A percentile compares a stretch with the other conserved stretches of the same genome.
phyloP scores from a whole-genome alignment of 371 early-diverging fungal species.

The Rhizopus delemar region DNA sequence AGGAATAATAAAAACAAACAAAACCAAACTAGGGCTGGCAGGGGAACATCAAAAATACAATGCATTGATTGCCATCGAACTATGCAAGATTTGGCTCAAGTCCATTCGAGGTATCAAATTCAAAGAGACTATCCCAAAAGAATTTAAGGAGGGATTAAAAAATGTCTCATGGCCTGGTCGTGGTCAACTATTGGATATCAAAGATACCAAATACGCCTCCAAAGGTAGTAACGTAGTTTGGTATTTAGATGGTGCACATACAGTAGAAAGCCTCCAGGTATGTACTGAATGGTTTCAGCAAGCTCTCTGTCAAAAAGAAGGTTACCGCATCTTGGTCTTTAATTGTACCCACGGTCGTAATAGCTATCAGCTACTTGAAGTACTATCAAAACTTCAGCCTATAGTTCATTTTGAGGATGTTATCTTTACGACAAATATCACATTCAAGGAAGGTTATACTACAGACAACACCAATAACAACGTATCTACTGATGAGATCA shows the following conservation, averaged over 20 bases:
- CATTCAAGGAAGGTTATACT: slow-evolving; percentile 53
- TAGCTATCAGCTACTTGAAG: slow-evolving; percentile 56
- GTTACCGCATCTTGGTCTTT: slow-evolving; percentile 70
- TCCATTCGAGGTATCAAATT: slow-evolving; percentile 35
- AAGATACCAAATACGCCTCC: slow-evolving; percentile 45
- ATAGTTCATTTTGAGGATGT: slow-evolving; percentile 61
- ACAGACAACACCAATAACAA: slow-evolving; percentile 69
- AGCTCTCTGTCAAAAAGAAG: slow-evolving; percentile 21
- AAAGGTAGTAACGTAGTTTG: slow-evolving; percentile 55
- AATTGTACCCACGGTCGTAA: slow-evolving; percentile 87
- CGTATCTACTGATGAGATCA: slow-evolving; percentile 56
- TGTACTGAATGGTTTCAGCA: slow-evolving; percentile 78
- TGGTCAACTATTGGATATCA: slow-evolving; percentile 58
- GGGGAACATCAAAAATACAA: slow-evolving; percentile 87
- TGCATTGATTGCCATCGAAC: slow-evolving; percentile 76
- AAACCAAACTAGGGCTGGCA: slow-evolving; percentile 55
- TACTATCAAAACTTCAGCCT: slow-evolving; percentile 44
- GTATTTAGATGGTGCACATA: slow-evolving; percentile 95
- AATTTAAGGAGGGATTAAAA: slow-evolving; percentile 61
- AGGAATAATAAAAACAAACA: no score
- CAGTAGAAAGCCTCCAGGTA: slow-evolving; percentile 79
- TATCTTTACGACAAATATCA: slow-evolving; percentile 78
- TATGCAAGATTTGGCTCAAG: slow-evolving; percentile 67
- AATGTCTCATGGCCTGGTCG: slow-evolving; percentile 89
- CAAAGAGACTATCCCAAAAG: slow-evolving; percentile 41